Conservation (phyloP, 768 basidiomycete genomes). For the Chalciporus sphaerocephalus region DNA sequence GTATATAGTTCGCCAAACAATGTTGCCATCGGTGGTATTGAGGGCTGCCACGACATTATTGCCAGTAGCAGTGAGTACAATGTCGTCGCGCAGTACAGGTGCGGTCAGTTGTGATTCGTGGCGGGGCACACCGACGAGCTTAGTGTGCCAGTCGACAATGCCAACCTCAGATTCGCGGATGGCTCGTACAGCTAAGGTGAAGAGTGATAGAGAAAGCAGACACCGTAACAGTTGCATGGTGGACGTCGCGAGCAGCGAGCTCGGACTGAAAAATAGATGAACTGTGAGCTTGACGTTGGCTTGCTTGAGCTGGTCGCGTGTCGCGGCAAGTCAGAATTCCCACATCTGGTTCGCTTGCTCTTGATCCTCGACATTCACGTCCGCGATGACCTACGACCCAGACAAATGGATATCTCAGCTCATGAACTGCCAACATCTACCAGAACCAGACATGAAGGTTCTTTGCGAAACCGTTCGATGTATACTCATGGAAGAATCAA, state of each 20-base stretch:
- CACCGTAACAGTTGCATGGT: conserved; percentile 18
- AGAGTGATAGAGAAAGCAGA: conserved; percentile 14
- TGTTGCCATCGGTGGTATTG: conserved; percentile 58
- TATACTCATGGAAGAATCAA: conserved; percentile 92
- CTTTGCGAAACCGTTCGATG: conserved; percentile 87
- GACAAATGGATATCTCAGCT: conserved; percentile 89
- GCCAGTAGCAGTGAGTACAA: conserved; percentile 62
- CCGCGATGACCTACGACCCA: conserved; percentile 41
- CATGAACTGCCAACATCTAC: conserved; percentile 79
- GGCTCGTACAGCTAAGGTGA: conserved; percentile 36
- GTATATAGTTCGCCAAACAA: conserved; percentile 81
- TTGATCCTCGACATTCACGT: neutral
- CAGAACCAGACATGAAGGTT: conserved; percentile 88
- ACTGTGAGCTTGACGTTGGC: neutral
- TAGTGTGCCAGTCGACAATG: conserved; percentile 84
- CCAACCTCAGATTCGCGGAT: conserved; percentile 74
- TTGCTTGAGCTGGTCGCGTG: neutral
- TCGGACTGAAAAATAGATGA: neutral
- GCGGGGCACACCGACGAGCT: conserved; percentile 69
- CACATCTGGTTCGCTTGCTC: conserved; percentile 9
- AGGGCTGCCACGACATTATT: conserved; percentile 79
- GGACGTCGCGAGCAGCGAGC: neutral
- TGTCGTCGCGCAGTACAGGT: conserved; percentile 56
- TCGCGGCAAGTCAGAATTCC: conserved; percentile 6
- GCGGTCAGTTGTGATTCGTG: conserved; percentile 45